Conservation (phyloP, 129 eudicot species). For the Arctium minus region DNA sequence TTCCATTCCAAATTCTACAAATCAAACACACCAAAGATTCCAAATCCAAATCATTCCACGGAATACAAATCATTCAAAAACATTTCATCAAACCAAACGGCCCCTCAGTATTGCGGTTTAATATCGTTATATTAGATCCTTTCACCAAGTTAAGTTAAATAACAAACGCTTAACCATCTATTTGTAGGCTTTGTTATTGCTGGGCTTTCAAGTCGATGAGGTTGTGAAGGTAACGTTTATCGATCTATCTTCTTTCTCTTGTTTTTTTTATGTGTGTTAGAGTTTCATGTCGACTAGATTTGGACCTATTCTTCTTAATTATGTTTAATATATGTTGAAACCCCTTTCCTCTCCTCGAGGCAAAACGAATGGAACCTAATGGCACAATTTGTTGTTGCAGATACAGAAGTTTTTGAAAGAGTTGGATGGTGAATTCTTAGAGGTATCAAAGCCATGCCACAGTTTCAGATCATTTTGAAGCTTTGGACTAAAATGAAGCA, state of each 20-base stretch:
- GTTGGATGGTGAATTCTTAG: constrained; percentile 81
- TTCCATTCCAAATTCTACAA: no score
- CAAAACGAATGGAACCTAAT: background rate
- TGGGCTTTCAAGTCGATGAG: constrained; percentile 68
- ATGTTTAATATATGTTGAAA: background rate
- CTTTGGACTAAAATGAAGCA: constrained; percentile 2
- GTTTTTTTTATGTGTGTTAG: background rate
- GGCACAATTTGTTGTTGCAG: constrained; percentile 36
- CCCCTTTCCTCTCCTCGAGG: background rate
- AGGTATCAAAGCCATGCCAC: constrained; percentile 38
- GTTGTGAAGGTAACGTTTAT: constrained; percentile 52
- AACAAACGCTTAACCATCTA: background rate
- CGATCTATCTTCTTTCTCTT: background rate
- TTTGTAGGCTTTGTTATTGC: constrained; percentile 68
- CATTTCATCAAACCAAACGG: background rate
- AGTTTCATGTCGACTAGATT: background rate
- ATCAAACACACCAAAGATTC: no score
- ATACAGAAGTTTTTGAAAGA: constrained; percentile 63
- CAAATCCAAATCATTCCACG: no score
- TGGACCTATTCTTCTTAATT: background rate
- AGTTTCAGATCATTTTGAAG: background rate
- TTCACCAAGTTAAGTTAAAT: background rate
- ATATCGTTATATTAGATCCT: background rate
- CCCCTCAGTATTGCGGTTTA: background rate
- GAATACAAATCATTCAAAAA: no score